Evolutionary conservation across 2,329 filamentous ascomycete species (phyloP), one percentile per base, ranked within the genome.

Genomic region (Phyllosticta paracitricarpa): DNA sequence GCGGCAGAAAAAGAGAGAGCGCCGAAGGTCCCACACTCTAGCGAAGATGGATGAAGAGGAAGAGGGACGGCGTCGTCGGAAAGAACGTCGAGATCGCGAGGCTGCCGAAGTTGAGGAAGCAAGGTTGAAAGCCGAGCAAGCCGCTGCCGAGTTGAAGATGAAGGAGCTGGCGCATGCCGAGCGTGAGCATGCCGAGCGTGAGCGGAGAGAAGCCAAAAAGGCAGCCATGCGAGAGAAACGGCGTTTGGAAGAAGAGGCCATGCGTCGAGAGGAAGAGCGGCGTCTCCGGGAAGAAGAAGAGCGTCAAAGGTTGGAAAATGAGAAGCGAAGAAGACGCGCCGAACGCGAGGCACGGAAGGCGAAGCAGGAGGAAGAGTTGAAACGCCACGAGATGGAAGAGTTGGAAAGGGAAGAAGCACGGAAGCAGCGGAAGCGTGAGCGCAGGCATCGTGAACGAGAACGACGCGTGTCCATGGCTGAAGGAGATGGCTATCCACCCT

Each of bases 81-180:
- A 14, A 17, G 40, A 48, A 7, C 14, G 6, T 6, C 33, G 33
- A 40, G 33, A 40, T 9, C 33, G 40, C 40, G 40, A 48, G 17
- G 40, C 40, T 48, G 17, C 40, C 4, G 51, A 57, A 12, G 33
- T 40, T 17, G 58, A 54, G 14, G 51, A 54, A 4, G 58, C 28
- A 4, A 40, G 51, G 12, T 9, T 40, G 5, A 12, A 28, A 24
- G 57, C 25, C 7, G 19, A 57, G n/a, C 35, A 61, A 10, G 48
- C 33, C 6, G 78, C 83, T 12, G 19, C 25, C n/a, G 28, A 28
- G 26, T 26, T 19, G 26, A 51, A 56, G 8, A 10, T 25, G 9
- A 51, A 57, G 51, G 59, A 57, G 24, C 3, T 28, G 5, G 52
- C 52, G 19, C 52, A 54, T 7, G 52, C 19, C 19, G 59, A 61